Percentiles rank a stretch among this genome's conserved stretches.
These are phyloP conservation scores for Psophocarpus tetragonolobus DNA, from an alignment of 306 rosid genomes.

Conservation along the genomic window DNA sequence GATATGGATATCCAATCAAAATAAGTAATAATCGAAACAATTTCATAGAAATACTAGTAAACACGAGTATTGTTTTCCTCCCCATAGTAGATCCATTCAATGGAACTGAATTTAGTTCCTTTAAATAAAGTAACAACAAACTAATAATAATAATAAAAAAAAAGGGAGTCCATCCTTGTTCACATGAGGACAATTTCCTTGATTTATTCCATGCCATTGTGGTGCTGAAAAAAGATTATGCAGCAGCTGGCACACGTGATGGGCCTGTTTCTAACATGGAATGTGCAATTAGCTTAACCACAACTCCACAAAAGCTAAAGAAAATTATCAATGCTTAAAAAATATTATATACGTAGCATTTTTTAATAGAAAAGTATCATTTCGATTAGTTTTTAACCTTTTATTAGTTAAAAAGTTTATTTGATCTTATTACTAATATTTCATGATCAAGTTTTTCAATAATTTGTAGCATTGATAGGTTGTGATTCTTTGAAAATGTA, in stretches of 20 bases:
- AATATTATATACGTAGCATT: neutral
- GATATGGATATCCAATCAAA: too few species aligned
- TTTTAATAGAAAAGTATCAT: too few species aligned
- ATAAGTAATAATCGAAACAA: too few species aligned
- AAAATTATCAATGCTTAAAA: neutral
- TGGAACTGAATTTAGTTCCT: neutral
- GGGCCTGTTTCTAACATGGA: neutral
- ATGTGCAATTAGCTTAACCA: neutral
- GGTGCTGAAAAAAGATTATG: neutral
- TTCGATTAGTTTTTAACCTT: too few species aligned
- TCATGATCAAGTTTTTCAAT: too few species aligned
- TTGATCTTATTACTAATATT: too few species aligned
- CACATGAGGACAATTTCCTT: neutral
- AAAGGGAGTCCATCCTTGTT: neutral
- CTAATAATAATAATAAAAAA: neutral
- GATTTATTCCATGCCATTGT: neutral
- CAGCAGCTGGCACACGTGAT: conserved; percentile 28
- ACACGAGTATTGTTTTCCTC: too few species aligned
- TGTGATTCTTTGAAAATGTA: too few species aligned
- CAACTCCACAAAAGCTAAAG: neutral
- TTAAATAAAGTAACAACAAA: neutral
- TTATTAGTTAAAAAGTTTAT: too few species aligned
- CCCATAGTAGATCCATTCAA: too few species aligned
- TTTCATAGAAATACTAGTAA: too few species aligned
- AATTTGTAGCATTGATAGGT: too few species aligned